Conservation (phyloP, 495 filamentous ascomycete species). For the Elasticomyces elasticus region DNA sequence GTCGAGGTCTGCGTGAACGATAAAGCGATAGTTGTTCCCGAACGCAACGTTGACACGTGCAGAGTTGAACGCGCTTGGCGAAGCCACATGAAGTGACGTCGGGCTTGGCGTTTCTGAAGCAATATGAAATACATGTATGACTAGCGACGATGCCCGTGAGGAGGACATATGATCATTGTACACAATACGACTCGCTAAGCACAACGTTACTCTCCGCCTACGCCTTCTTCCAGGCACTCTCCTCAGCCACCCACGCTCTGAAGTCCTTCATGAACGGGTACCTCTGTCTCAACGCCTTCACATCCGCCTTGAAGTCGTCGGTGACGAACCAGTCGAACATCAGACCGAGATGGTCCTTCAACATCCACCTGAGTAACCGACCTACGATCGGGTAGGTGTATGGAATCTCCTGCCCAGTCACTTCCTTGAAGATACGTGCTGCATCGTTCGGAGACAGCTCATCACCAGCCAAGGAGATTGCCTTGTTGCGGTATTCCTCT, state of each 20-base stretch:
- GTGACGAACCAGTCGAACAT: constrained; percentile 23
- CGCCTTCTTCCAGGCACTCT: constrained; percentile 14
- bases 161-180: no score
- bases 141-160: no score
- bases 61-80: no score
- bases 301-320: constrained; percentile 13
- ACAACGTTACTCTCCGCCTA: not conserved
- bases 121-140: no score
- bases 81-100: no score
- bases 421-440: constrained; percentile 17
- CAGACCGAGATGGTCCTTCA: constrained; percentile 16
- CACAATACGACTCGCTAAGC: no score
- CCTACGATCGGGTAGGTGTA: constrained; percentile 15
- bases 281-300: constrained; percentile 4
- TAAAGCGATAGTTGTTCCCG: no score
- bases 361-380: constrained; percentile 5
- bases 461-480: constrained; percentile 20
- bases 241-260: constrained; percentile 10
- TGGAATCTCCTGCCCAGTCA: constrained; percentile 15
- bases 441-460: constrained; percentile 13
- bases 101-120: no score
- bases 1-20: no score
- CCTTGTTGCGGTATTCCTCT: constrained; percentile 17
- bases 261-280: constrained; percentile 18
- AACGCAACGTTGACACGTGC: no score